Conservation (phyloP, 371 early-diverging fungal species). For the Entomophthora muscae region DNA sequence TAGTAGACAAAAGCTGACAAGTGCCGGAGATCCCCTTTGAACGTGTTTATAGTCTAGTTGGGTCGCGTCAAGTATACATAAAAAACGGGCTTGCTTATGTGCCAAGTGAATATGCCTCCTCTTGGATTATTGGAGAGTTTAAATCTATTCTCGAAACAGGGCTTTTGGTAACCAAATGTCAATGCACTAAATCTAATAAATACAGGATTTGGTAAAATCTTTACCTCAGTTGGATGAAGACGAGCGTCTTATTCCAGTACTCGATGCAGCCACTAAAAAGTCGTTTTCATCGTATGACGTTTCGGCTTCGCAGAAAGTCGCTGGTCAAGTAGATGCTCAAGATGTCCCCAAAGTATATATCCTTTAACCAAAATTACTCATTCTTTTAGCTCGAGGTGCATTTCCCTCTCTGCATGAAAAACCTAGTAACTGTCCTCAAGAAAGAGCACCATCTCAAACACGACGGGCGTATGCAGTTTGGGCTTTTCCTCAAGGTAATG, state of each 20-base stretch:
- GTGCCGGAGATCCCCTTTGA: slow-evolving; percentile 54
- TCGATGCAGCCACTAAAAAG: slow-evolving; percentile 56
- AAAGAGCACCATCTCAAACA: slow-evolving; percentile 69
- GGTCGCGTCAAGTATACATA: slow-evolving; percentile 48
- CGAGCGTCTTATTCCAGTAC: slow-evolving; percentile 72
- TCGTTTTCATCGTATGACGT: slow-evolving; percentile 13
- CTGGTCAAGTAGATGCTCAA: slow-evolving; percentile 35
- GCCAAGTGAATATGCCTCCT: slow-evolving; percentile 46
- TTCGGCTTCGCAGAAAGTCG: slow-evolving; percentile 22
- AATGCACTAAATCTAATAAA: slow-evolving; percentile 5
- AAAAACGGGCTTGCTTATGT: slow-evolving; percentile 69
- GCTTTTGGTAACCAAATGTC: slow-evolving; percentile 27
- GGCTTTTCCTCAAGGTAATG: slow-evolving; percentile 71
- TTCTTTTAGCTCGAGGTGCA: slow-evolving; percentile 28
- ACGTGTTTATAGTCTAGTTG: slow-evolving; percentile 59
- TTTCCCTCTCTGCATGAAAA: slow-evolving; percentile 88
- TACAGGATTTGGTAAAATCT: slow-evolving; percentile 39
- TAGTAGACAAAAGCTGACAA: neutral
- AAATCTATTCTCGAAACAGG: slow-evolving; percentile 29
- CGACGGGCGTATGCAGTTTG: slow-evolving; percentile 78
- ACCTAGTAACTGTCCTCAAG: slow-evolving; percentile 49
- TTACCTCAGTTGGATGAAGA: slow-evolving; percentile 87
- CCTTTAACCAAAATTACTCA: neutral
- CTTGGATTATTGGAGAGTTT: slow-evolving; percentile 65
- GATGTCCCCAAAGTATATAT: slow-evolving; percentile 20